Base-by-base conservation (phyloP, 176 grass and related monocot genomes). In the Cenchrus fungigraminus region DNA sequence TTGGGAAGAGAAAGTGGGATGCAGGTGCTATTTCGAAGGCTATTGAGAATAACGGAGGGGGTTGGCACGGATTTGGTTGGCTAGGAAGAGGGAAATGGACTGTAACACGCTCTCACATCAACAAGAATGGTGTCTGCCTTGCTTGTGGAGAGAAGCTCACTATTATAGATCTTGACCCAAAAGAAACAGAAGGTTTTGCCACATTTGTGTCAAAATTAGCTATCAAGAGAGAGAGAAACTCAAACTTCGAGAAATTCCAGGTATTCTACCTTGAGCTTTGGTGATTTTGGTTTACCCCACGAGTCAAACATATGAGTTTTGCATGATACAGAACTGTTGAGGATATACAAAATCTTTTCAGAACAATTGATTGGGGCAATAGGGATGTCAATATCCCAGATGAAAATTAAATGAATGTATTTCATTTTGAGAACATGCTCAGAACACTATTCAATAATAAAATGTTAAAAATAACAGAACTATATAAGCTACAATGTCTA, bases 1-100 rank as follows among this genome's bases (percentile, higher is more conserved):
- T 91, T 20, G 85, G 93, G 28, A 90, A 95, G 85, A 95, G 93
- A 79, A 95, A 88, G 58, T 90, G 93, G 87, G 90, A 90, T 92
- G 49, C 9, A 45, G 81, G 75, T 80, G 29, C 20, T 70, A 49
- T 90, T 50, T 56, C 71, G 61, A 71, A 92, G 74, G 65, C 59
- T 68, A 86, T 90, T 54, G 85, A 95, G 52, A 80, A 92, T 66
- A 90, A 90, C 78, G 93, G 93, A 88, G 90, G 90, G 56, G 93
- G 93, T 44, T 95, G 93, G 90, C 93, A 95, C 34, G 90, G 90
- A 1, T 70, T 88, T 44, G 93, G 90, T 80, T 95, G 90, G 93
- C 76, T 92, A 74, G 93, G 93, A 16, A 88, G 68, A 20, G 90
- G 93, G 10, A 95, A 90, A 84, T 95, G 87, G 89, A 88, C 44